These are phyloP conservation scores for Colletotrichum ledebouriae DNA, from an alignment of 2,329 filamentous ascomycete species.

Conservation along the genomic window DNA sequence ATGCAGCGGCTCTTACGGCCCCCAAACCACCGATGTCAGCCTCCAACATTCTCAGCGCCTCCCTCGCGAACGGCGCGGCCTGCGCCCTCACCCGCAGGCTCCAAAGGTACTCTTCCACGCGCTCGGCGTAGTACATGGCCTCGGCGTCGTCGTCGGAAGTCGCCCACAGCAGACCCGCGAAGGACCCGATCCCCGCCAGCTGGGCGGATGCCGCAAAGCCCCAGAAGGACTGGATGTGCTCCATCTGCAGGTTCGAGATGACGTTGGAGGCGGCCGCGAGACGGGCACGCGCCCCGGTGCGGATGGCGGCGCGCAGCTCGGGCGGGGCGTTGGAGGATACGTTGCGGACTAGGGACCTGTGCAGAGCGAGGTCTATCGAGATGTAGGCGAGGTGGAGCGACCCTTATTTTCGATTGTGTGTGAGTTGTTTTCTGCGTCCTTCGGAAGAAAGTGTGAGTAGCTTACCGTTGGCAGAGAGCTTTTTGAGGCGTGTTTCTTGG, in stretches of 20 bases:
- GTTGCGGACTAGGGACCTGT: constrained; percentile 62
- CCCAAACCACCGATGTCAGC: constrained; percentile 42
- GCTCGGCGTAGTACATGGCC: constrained; percentile 55
- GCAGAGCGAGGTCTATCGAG: constrained; percentile 64
- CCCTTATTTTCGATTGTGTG: constrained; percentile 51
- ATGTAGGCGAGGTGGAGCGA: constrained; percentile 66
- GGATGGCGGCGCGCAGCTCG: constrained; percentile 50
- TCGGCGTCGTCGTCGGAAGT: constrained; percentile 54
- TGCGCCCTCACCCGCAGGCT: constrained; percentile 56
- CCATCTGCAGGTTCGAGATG: constrained; percentile 57
- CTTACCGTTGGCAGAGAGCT: constrained; percentile 54
- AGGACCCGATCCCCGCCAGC: constrained; percentile 57
- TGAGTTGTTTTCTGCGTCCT: background rate
- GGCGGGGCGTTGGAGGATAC: constrained; percentile 51
- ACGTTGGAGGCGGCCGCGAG: constrained; percentile 57
- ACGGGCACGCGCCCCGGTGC: constrained; percentile 55
- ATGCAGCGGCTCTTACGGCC: constrained; percentile 36
- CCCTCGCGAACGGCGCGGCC: constrained; percentile 55
- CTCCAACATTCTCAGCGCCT: constrained; percentile 56
- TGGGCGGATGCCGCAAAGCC: constrained; percentile 60
- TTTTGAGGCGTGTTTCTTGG: constrained; percentile 56
- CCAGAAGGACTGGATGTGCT: constrained; percentile 62
- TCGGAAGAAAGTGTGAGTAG: constrained; percentile 24
- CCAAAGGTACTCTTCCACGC: constrained; percentile 58
- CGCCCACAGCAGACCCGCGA: constrained; percentile 57